Percentiles rank a stretch among this genome's conserved stretches.
These are phyloP conservation scores for Clitoria ternatea DNA, from an alignment of 306 rosid species.

Conservation along the genomic window DNA sequence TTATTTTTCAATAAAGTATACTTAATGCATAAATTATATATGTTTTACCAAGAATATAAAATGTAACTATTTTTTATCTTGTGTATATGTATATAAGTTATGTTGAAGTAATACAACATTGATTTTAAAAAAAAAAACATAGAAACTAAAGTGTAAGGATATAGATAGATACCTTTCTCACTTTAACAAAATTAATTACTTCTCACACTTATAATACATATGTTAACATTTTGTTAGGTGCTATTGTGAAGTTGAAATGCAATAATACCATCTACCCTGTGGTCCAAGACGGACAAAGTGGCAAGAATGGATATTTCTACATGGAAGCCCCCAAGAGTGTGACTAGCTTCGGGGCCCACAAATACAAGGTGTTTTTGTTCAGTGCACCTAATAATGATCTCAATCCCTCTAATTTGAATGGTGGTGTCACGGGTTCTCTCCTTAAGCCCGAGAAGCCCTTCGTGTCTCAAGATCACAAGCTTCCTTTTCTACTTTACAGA, in stretches of 20 bases:
- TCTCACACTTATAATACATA: too few species aligned
- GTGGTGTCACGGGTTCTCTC: conserved; percentile 41
- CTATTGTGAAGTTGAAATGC: conserved; percentile 51
- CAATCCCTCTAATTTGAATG: conserved; percentile 44
- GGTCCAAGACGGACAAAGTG: conserved; percentile 27
- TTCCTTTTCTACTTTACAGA: conserved; percentile 45
- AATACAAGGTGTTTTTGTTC: conserved; percentile 42
- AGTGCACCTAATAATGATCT: conserved; percentile 30
- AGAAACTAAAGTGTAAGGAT: too few species aligned
- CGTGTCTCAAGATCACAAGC: conserved; percentile 21
- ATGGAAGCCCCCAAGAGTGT: conserved; percentile 49
- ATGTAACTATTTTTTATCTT: too few species aligned
- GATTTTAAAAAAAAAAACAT: too few species aligned
- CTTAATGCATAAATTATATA: too few species aligned
- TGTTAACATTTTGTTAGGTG: too few species aligned
- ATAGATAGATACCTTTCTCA: too few species aligned
- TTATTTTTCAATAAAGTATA: too few species aligned
- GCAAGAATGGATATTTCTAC: conserved; percentile 68
- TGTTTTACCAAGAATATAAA: too few species aligned
- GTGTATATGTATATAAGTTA: too few species aligned
- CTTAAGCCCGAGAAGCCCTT: conserved; percentile 45
- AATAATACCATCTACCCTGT: conserved; percentile 45
- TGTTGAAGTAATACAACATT: too few species aligned
- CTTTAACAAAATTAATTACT: too few species aligned
- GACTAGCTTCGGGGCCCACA: conserved; percentile 44